Percentiles rank a stretch among this genome's conserved stretches.
Evolutionary conservation across 1,139 yeast genomes (phyloP).

Genomic region (Pichia kudriavzevii): DNA sequence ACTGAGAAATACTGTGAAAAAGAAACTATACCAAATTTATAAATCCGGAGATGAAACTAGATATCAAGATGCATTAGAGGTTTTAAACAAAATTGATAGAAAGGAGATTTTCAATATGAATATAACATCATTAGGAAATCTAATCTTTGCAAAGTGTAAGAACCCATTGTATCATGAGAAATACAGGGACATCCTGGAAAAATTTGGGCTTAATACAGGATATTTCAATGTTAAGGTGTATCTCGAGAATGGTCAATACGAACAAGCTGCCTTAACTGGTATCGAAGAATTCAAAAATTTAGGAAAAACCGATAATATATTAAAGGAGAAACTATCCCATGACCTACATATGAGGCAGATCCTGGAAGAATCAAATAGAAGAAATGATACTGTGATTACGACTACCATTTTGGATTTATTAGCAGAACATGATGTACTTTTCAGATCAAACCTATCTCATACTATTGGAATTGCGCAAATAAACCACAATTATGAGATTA

Average conservation of each 20-base stretch:
- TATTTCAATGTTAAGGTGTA: slow-evolving; percentile 14
- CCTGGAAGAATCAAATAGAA: slow-evolving; percentile 11
- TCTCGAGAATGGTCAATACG: slow-evolving; percentile 14
- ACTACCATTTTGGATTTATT: background rate
- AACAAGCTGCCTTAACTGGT: slow-evolving; percentile 14
- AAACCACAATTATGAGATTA: slow-evolving; percentile 3
- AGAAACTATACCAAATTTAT: background rate
- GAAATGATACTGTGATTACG: slow-evolving; percentile 8
- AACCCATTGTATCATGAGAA: slow-evolving; percentile 6
- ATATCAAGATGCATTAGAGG: slow-evolving; percentile 1
- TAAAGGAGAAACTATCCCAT: slow-evolving; percentile 1
- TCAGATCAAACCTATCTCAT: slow-evolving; percentile 10
- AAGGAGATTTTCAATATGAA: slow-evolving; percentile 1
- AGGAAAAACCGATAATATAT: slow-evolving; percentile 2
- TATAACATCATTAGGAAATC: slow-evolving; percentile 11
- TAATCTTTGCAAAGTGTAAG: slow-evolving; percentile 9
- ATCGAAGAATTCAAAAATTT: slow-evolving; percentile 4
- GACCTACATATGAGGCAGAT: slow-evolving; percentile 7
- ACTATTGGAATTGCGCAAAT: slow-evolving; percentile 11
- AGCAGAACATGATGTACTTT: background rate
- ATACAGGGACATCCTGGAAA: slow-evolving; percentile 10
- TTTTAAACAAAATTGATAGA: background rate
- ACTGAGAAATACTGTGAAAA: background rate
- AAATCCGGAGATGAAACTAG: background rate
- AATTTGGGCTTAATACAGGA: slow-evolving; percentile 1